phyloP scores from a whole-genome alignment of 805 yeast genomes.

The Myxozyma lipomycoides region DNA sequence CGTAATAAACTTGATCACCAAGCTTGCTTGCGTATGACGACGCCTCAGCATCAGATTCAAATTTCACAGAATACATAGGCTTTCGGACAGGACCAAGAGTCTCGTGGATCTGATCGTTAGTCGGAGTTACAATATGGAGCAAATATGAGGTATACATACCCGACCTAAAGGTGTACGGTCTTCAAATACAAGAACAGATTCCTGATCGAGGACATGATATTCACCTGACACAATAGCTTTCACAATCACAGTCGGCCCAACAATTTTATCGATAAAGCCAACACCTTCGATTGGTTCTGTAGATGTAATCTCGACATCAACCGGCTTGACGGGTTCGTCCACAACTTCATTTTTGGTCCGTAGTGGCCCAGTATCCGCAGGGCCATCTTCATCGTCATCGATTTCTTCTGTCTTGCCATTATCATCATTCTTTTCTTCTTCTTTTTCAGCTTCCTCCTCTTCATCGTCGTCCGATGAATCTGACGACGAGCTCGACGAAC shows the following conservation, averaged over 20 bases:
- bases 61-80: slow-evolving; percentile 76
- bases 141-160: slow-evolving; percentile 41
- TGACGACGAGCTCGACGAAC: slow-evolving; percentile 7
- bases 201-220: slow-evolving; percentile 70
- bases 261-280: slow-evolving; percentile 65
- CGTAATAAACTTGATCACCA: slow-evolving; percentile 64
- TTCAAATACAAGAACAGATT: slow-evolving; percentile 69
- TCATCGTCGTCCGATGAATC: slow-evolving; percentile 18
- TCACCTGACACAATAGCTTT: slow-evolving; percentile 78
- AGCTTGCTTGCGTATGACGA: slow-evolving; percentile 41
- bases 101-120: slow-evolving; percentile 43
- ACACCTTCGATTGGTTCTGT: slow-evolving; percentile 63
- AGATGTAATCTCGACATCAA: slow-evolving; percentile 55
- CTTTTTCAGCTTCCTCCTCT: slow-evolving; percentile 24
- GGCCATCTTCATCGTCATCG: slow-evolving; percentile 30
- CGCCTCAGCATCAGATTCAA: slow-evolving; percentile 49
- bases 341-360: slow-evolving; percentile 69
- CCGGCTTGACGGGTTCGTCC: slow-evolving; percentile 65
- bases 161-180: slow-evolving; percentile 70
- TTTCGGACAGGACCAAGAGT: slow-evolving; percentile 81
- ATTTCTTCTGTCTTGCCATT: slow-evolving; percentile 4
- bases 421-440: slow-evolving; percentile 28
- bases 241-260: slow-evolving; percentile 67
- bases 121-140: background rate
- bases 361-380: slow-evolving; percentile 55